Base-by-base conservation (phyloP, 2,329 filamentous ascomycete species). In the Trichoderma sp. region DNA sequence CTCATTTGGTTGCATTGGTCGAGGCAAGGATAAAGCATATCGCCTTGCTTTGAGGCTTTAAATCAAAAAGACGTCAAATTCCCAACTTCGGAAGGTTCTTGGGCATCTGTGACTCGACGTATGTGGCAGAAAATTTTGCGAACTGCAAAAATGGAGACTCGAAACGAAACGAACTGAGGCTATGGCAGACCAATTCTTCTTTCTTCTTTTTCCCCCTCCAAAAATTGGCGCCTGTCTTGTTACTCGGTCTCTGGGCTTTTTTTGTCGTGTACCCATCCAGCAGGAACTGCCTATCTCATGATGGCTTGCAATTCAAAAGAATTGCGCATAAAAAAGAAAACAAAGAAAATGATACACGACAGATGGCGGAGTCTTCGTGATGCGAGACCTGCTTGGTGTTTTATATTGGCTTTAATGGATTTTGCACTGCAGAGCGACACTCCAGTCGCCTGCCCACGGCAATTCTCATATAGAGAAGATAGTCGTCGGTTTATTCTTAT, bases 1-100 rank as follows among this genome's bases (percentile, higher is more conserved):
- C 86, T 88, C 88, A 88, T 88, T 87, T 89, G 86, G 87, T 86
- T 88, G 86, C 87, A 87, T 89, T 86, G 85, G 86, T 86, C 87
- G 86, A 88, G 88, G 89, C 88, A 89, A 88, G 86, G 87, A 87
- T 86, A 86, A 85, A 87, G 84, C 85, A 87, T 84, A 84, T 79
- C 80, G 86, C 85, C 85, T 88, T 87, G 86, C 85, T 85, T 85
- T 85, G 87, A 88, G 85, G 87, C 85, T 87, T 85, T 85, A 85
- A 88, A 89, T 87, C 87, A 45, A 76, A 76, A 88, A 86, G 84
- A 85, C 84, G 84, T 85, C 84, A 85, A 85, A 85, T 79, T 79
- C 79, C 81, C 81, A 75, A 82, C 79, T 77, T 64, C 79, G 78
- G 77, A 79, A 77, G 77, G 78, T 78, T 79, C 78, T 60, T 73